Conservation (phyloP, 2,329 filamentous ascomycete genomes). For the Trichothecium sympodiale region DNA sequence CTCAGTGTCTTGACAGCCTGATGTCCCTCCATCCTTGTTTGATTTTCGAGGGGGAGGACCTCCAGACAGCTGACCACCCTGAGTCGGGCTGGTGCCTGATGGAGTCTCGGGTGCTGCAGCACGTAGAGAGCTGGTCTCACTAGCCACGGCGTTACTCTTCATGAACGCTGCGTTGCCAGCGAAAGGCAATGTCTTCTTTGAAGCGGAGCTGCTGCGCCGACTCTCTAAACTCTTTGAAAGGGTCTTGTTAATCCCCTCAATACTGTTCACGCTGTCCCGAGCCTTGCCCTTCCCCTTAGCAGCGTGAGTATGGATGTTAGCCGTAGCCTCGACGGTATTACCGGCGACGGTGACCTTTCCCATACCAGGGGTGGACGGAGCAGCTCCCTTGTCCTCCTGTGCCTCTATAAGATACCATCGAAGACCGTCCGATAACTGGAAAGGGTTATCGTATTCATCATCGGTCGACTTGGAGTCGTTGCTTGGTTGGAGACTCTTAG, state of each 20-base stretch:
- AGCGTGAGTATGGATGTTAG: conserved; percentile 49
- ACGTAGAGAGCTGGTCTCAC: conserved; percentile 48
- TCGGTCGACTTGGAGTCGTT: conserved; percentile 39
- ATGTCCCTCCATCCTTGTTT: background rate
- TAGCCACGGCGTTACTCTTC: conserved; percentile 41
- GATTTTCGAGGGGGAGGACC: background rate
- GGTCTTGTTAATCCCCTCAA: conserved; percentile 65
- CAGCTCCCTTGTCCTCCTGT: conserved; percentile 80
- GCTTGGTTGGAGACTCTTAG: conserved; percentile 53
- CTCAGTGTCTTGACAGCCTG: background rate
- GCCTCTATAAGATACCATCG: conserved; percentile 96
- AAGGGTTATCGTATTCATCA: conserved; percentile 87
- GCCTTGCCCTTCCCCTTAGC: conserved; percentile 32
- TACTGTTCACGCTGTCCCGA: conserved; percentile 40
- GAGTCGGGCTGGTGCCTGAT: conserved; percentile 27
- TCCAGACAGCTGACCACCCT: conserved; percentile 15
- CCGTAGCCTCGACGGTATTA: conserved; percentile 77
- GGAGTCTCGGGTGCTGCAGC: conserved; percentile 33
- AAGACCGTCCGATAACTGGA: conserved; percentile 87
- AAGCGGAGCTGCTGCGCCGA: conserved; percentile 76
- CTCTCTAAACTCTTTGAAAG: conserved; percentile 84
- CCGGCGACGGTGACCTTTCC: conserved; percentile 87
- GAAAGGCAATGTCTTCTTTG: conserved; percentile 61
- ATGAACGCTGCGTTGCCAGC: conserved; percentile 27
- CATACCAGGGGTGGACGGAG: conserved; percentile 83